Conservation (phyloP, 108 stramenopile genomes). For the Skeletonema potamos region DNA sequence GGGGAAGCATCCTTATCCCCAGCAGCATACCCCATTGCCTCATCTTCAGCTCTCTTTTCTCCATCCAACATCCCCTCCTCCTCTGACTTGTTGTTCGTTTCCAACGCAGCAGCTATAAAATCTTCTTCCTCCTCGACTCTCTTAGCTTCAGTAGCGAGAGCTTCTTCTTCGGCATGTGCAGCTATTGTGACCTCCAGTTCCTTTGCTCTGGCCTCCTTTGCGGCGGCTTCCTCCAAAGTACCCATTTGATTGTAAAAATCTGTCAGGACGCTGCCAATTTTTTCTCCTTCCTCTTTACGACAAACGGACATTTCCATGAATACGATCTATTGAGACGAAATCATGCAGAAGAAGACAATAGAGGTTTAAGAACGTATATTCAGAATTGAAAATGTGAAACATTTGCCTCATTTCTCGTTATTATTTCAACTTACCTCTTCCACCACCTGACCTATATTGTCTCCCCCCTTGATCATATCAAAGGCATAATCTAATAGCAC, state of each 20-base stretch:
- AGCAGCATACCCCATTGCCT: background rate
- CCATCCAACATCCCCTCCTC: no score
- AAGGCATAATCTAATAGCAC: background rate
- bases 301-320: conserved; percentile 7
- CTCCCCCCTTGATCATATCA: conserved; percentile 5
- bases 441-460: background rate
- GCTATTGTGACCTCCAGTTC: background rate
- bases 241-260: background rate
- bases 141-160: background rate
- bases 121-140: background rate
- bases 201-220: background rate
- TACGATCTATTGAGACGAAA: background rate
- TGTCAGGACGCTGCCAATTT: background rate
- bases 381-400: background rate
- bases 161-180: background rate
- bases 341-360: background rate
- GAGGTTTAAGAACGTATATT: background rate
- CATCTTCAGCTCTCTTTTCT: background rate
- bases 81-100: no score
- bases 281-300: background rate
- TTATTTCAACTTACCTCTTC: background rate
- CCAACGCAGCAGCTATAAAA: no score
- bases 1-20: background rate
- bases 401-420: background rate
- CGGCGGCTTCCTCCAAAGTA: background rate